phyloP scores from a whole-genome alignment of 306 rosid genomes.

The Alnus glutinosa region DNA sequence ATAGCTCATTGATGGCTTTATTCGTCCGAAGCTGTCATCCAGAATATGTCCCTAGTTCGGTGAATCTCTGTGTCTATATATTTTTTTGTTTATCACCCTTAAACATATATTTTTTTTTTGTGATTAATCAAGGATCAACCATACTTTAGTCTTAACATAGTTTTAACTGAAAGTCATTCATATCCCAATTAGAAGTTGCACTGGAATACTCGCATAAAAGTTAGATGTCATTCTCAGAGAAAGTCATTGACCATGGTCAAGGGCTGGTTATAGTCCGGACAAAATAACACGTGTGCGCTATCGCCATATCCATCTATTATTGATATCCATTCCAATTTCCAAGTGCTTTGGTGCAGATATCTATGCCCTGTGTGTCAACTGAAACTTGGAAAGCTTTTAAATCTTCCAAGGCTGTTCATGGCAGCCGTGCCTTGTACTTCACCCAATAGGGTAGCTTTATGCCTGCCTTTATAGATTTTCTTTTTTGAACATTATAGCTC shows the following conservation, averaged over 20 bases:
- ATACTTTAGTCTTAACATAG: not conserved
- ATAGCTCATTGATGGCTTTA: no score
- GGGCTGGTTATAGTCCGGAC: not conserved
- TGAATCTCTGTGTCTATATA: no score
- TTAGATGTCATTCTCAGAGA: not conserved
- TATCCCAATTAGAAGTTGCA: no score
- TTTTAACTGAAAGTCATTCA: not conserved
- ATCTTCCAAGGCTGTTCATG: constrained; percentile 6
- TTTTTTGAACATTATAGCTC: constrained; percentile 8
- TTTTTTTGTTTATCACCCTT: no score
- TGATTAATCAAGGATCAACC: no score
- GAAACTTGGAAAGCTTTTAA: not conserved
- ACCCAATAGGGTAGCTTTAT: not conserved
- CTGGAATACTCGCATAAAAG: no score
- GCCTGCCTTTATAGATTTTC: not conserved
- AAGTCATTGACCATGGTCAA: not conserved
- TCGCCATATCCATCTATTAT: not conserved
- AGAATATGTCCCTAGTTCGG: no score
- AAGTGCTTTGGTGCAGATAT: not conserved
- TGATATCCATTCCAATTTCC: not conserved
- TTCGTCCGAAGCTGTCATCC: no score
- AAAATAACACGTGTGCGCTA: not conserved
- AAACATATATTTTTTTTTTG: no score
- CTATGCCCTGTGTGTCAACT: not conserved
- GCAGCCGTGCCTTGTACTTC: constrained; percentile 11